These are phyloP conservation scores for Wickerhamomyces xylosicus DNA, from an alignment of 805 yeast genomes.

Conservation along the genomic window DNA sequence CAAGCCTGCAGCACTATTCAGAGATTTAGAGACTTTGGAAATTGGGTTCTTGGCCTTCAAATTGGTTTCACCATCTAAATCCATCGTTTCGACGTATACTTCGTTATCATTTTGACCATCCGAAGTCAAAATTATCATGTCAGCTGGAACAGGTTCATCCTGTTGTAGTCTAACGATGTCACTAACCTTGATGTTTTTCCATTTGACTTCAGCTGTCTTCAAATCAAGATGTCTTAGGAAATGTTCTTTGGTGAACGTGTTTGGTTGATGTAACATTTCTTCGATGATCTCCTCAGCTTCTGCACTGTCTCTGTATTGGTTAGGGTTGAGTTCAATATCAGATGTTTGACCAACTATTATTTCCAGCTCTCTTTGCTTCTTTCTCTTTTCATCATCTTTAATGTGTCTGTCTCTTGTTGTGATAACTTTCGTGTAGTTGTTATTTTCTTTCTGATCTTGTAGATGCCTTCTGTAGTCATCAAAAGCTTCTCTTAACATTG, in stretches of 20 bases:
- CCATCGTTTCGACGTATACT: slow-evolving; percentile 88
- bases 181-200: slow-evolving; percentile 86
- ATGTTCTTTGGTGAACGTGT: slow-evolving; percentile 20
- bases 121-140: slow-evolving; percentile 61
- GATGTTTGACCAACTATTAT: slow-evolving; percentile 8
- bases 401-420: slow-evolving; percentile 14
- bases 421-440: slow-evolving; percentile 35
- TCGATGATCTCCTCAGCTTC: slow-evolving; percentile 1
- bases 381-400: slow-evolving; percentile 1
- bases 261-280: slow-evolving; percentile 9
- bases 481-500: slow-evolving; percentile 86
- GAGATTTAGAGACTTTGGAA: slow-evolving; percentile 42
- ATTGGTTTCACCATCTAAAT: slow-evolving; percentile 94
- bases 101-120: slow-evolving; percentile 46
- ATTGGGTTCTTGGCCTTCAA: slow-evolving; percentile 68
- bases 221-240: slow-evolving; percentile 16
- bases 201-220: slow-evolving; percentile 23
- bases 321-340: slow-evolving; percentile 7
- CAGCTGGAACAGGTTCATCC: slow-evolving; percentile 95
- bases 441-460: slow-evolving; percentile 80
- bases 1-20: slow-evolving; percentile 40
- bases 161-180: slow-evolving; percentile 62
- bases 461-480: slow-evolving; percentile 87
- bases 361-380: slow-evolving; percentile 1
- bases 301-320: slow-evolving; percentile 1